Conservation (phyloP, 768 basidiomycete genomes). For the Leucogyrophana mollusca region DNA sequence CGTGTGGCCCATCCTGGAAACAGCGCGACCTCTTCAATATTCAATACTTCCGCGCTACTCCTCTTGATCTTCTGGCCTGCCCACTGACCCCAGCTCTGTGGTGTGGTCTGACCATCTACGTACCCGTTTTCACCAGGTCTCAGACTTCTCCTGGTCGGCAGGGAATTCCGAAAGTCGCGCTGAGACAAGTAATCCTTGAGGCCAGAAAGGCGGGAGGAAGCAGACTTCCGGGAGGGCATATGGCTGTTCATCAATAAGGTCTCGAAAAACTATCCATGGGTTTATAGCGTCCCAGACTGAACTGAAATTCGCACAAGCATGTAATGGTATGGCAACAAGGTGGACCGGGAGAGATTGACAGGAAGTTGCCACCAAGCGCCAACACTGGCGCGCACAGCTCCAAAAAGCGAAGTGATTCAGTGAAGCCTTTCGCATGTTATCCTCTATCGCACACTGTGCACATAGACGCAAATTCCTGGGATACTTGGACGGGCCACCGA, state of each 20-base stretch:
- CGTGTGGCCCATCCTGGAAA: constrained; percentile 85
- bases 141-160: constrained; percentile 15
- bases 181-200: constrained; percentile 52
- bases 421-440: no score
- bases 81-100: constrained; percentile 61
- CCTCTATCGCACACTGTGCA: no score
- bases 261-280: background rate
- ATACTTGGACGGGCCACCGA: no score
- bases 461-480: no score
- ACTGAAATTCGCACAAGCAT: no score
- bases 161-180: constrained; percentile 36
- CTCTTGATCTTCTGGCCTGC: constrained; percentile 54
- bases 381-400: no score
- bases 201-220: constrained; percentile 31
- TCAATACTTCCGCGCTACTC: constrained; percentile 19
- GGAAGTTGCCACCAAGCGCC: no score
- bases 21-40: constrained; percentile 49
- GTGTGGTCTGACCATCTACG: constrained; percentile 17
- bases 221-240: constrained; percentile 21
- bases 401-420: no score
- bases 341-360: no score
- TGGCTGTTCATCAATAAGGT: constrained; percentile 4
- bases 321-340: no score
- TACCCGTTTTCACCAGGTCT: constrained; percentile 20
- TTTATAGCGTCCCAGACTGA: no score